phyloP scores from a whole-genome alignment of 2,329 filamentous ascomycete genomes.

The Juglanconis sp. region DNA sequence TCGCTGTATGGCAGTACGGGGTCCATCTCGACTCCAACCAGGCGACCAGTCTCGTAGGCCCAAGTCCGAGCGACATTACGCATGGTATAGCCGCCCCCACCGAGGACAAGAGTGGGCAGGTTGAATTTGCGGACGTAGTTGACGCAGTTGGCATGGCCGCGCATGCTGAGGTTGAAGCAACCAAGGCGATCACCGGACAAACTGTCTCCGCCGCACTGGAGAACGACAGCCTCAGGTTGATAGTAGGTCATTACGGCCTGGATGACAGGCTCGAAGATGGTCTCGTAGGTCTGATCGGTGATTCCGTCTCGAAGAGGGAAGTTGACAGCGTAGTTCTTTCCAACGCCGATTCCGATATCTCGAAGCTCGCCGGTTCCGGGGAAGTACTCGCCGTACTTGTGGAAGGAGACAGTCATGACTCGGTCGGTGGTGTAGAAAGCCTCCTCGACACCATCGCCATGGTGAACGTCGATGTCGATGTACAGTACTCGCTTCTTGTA shows the following conservation, averaged over 20 bases:
- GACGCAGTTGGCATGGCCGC: conserved; percentile 91
- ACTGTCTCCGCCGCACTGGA: conserved; percentile 94
- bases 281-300: conserved; percentile 83
- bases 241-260: conserved; percentile 83
- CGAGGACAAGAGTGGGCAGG: conserved; percentile 85
- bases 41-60: conserved; percentile 91
- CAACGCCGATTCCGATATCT: conserved; percentile 81
- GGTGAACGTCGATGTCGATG: conserved; percentile 87
- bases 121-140: conserved; percentile 84
- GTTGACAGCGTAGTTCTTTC: conserved; percentile 87
- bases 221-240: conserved; percentile 84
- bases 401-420: conserved; percentile 85
- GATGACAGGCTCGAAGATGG: conserved; percentile 89
- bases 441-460: conserved; percentile 82
- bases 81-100: conserved; percentile 94
- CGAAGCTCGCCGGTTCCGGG: conserved; percentile 85
- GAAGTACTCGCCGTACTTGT: conserved; percentile 97
- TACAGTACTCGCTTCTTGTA: conserved; percentile 95
- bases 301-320: conserved; percentile 91
- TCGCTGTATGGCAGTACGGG: conserved; percentile 91
- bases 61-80: conserved; percentile 95
- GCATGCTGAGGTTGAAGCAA: conserved; percentile 97
- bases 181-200: conserved; percentile 91
- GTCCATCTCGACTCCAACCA: conserved; percentile 79
- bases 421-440: conserved; percentile 81